Percentiles rank a stretch among this genome's conserved stretches.
Evolutionary conservation across 495 filamentous ascomycete genomes (phyloP).

Genomic region (Aspergillus sclerotioniger): DNA sequence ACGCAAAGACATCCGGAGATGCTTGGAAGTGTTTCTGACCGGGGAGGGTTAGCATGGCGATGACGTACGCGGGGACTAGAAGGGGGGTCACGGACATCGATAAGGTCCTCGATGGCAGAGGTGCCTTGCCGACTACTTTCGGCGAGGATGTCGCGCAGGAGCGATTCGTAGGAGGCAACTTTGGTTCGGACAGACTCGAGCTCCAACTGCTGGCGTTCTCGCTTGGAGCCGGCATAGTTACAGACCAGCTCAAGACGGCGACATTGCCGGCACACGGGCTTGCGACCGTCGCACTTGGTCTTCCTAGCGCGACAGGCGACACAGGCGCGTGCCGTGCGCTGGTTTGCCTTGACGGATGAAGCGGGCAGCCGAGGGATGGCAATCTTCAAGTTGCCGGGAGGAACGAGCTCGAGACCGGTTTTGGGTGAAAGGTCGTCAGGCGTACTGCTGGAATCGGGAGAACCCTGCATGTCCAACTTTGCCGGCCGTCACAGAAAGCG

Average conservation of each 20-base stretch:
- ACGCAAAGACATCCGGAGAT: constrained; percentile 11
- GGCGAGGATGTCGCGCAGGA: constrained; percentile 16
- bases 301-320: constrained; percentile 39
- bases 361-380: background rate
- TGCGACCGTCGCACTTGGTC: constrained; percentile 39
- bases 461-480: background rate
- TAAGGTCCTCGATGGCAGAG: constrained; percentile 11
- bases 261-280: constrained; percentile 24
- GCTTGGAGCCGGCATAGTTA: constrained; percentile 16
- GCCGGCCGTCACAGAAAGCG: background rate
- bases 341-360: background rate
- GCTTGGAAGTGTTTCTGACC: constrained; percentile 13
- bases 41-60: background rate
- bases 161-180: constrained; percentile 14
- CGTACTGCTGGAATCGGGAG: background rate
- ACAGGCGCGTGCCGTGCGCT: constrained; percentile 36
- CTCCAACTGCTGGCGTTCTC: constrained; percentile 12
- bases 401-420: background rate
- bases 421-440: background rate
- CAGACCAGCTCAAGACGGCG: constrained; percentile 9
- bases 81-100: constrained; percentile 7
- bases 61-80: background rate
- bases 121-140: constrained; percentile 1
- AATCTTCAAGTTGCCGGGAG: background rate
- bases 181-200: constrained; percentile 7